phyloP scores from a whole-genome alignment of 257 asterid species.

The Scutellaria baicalensis region DNA sequence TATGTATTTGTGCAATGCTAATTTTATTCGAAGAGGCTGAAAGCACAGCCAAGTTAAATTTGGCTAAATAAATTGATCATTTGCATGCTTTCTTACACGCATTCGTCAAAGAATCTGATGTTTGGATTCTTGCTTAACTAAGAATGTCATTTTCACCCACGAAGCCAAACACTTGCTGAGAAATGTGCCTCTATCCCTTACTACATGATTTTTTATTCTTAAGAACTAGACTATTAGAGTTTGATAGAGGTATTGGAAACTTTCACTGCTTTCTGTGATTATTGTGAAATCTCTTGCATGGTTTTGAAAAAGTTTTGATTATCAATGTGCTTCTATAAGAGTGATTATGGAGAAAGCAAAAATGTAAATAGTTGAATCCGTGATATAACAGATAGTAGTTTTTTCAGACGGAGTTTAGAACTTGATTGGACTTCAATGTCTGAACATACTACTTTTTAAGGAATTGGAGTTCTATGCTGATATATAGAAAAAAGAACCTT shows the following conservation, averaged over 20 bases:
- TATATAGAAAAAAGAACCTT: not conserved
- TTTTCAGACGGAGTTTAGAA: not conserved
- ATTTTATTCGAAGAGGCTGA: not conserved
- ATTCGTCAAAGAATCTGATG: not conserved
- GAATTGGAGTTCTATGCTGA: not conserved
- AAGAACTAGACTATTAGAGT: not conserved
- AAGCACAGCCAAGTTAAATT: not conserved
- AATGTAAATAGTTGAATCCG: not conserved
- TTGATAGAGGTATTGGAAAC: not conserved
- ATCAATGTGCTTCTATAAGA: not conserved
- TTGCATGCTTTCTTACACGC: not conserved
- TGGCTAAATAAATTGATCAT: not conserved
- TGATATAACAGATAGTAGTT: not conserved
- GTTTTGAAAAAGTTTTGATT: not conserved
- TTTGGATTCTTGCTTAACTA: not conserved
- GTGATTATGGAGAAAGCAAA: not conserved
- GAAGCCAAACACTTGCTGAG: not conserved
- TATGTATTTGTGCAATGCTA: not conserved
- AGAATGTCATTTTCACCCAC: not conserved
- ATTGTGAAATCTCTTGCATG: not conserved
- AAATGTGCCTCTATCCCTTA: not conserved
- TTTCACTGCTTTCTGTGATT: not conserved
- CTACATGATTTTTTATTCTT: not conserved
- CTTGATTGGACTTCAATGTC: slow-evolving; percentile 6
- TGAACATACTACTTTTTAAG: not conserved